Base-by-base conservation (phyloP, 2,329 filamentous ascomycete genomes). In the Sporothrix inflata region DNA sequence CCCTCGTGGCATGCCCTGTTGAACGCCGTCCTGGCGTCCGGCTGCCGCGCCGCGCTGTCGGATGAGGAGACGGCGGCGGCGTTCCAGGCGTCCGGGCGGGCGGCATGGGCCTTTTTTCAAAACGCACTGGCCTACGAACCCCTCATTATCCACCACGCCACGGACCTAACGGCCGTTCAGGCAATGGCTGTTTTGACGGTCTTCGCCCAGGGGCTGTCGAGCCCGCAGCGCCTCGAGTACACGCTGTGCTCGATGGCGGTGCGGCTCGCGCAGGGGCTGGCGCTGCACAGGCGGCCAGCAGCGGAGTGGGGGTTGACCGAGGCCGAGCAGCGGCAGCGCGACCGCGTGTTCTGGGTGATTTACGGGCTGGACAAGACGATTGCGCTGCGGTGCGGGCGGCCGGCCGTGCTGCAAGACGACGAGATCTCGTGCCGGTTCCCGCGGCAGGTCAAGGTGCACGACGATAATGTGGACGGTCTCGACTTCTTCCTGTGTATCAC, bases 351-450 rank as follows among this genome's bases (percentile, higher is more conserved):
- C 42, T 71, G 69, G 63, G 68, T 49, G 42, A 57, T 73, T 45
- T 71, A 71, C 45, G 57, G 61, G 14, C 61, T 71, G 51, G 72
- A 71, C 69, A 71, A 73, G 53, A 68, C 69, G n/a, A 65, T 73
- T 5, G 65, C 53, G 16, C 63, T 73, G 30, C 61, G 68, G 27
- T 71, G 69, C 53, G 72, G 68, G 45, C 68, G 69, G n/a, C 68
- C 69, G 7, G 12, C 38, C 21, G 38, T 71, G 9, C 16, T 71
- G 0, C n/a, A 24, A 7, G 69, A 71, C 24, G 24, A 42, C 53
- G 72, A 73, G 40, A 66, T 71, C 21, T 66, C 63, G 51, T 72
- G 71, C 45, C 65, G 27, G 11, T 72, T 72, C 11, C 71, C 71
- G 27, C 71, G 40, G 12, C 51, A 65, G 19, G 63, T 53, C 21